These are phyloP conservation scores for Melaleuca alternifolia DNA, from an alignment of 345 rosid species.

Conservation along the genomic window DNA sequence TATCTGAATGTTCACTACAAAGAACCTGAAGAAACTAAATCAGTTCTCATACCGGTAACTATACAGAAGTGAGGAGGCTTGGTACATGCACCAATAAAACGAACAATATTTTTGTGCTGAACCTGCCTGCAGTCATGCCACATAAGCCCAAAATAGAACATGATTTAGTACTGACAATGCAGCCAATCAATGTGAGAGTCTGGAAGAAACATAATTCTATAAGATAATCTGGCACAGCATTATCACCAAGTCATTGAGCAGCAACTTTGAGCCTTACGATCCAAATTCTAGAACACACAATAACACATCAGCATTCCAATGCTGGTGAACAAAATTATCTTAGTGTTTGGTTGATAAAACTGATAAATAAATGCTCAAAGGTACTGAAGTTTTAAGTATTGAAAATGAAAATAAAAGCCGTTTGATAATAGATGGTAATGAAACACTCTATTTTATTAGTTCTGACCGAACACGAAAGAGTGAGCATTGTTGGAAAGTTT, in stretches of 20 bases:
- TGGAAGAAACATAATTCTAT: neutral
- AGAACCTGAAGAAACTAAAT: neutral
- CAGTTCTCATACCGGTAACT: slow-evolving; percentile 42
- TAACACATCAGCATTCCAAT: neutral
- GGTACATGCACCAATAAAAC: slow-evolving; percentile 63
- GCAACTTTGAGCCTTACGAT: neutral
- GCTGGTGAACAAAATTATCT: neutral
- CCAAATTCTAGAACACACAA: neutral
- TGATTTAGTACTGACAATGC: neutral
- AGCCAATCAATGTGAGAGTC: neutral
- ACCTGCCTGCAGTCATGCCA: slow-evolving; percentile 40
- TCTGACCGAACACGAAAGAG: neutral
- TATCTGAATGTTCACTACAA: neutral
- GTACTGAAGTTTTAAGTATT: neutral
- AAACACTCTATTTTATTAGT: neutral
- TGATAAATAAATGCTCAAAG: neutral
- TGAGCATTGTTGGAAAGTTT: neutral
- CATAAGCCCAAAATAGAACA: neutral
- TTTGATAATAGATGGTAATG: neutral
- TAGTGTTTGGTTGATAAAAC: neutral
- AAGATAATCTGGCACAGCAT: neutral
- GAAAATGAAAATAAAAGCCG: neutral
- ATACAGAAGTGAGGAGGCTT: slow-evolving; percentile 49
- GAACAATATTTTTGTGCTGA: slow-evolving; percentile 52
- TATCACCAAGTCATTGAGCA: neutral